Conservation (phyloP, 2,329 filamentous ascomycete genomes). For the Madurella mycetomatis region DNA sequence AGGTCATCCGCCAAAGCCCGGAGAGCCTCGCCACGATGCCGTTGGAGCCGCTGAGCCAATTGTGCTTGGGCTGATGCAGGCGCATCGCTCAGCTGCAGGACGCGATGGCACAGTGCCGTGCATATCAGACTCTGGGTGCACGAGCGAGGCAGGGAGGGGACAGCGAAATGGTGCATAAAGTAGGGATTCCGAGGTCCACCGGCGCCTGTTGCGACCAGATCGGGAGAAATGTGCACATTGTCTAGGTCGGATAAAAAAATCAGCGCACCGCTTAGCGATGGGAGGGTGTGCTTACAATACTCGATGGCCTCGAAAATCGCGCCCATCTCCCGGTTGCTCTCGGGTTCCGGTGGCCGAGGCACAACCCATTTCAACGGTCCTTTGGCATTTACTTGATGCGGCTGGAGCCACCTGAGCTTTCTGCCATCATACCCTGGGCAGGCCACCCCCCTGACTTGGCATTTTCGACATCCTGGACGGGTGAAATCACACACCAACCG, state of each 20-base stretch:
- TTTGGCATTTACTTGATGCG: conserved; percentile 1
- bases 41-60: conserved; percentile 1
- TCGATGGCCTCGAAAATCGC: conserved; percentile 2
- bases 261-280: neutral
- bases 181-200: neutral
- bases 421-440: conserved; percentile 3
- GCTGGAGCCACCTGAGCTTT: conserved; percentile 6
- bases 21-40: conserved; percentile 1
- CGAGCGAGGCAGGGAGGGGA: neutral
- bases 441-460: neutral
- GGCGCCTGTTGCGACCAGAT: neutral
- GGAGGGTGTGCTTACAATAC: neutral
- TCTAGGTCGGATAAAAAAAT: neutral
- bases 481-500: conserved; percentile 6
- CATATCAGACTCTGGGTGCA: conserved; percentile 1
- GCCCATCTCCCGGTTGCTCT: neutral
- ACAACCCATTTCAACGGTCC: neutral
- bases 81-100: conserved; percentile 1
- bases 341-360: neutral
- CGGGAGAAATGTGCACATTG: conserved; percentile 2
- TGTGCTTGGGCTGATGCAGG: neutral
- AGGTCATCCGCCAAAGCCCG: conserved; percentile 1
- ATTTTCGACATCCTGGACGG: conserved; percentile 1
- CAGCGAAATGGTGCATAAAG: conserved; percentile 1
- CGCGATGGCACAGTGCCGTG: conserved; percentile 3